Conservation (phyloP, 345 rosid species). For the Punica granatum region DNA sequence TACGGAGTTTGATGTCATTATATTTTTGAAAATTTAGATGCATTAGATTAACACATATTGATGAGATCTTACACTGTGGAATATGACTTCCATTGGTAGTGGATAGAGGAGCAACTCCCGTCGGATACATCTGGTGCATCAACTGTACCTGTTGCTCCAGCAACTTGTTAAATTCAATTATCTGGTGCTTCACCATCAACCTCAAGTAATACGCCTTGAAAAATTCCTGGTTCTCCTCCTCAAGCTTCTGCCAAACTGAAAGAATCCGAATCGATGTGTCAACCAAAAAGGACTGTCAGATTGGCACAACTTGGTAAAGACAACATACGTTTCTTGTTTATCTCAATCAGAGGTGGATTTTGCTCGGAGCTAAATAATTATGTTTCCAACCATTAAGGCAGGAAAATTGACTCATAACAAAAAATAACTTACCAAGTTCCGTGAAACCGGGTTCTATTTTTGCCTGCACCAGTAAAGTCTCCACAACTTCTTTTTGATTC, state of each 20-base stretch:
- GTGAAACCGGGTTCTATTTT: constrained; percentile 98
- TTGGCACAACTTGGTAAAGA: constrained; percentile 1
- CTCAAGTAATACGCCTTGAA: constrained; percentile 89
- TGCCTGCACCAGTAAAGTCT: constrained; percentile 74
- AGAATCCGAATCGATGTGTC: constrained; percentile 5
- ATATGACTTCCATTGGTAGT: constrained; percentile 76
- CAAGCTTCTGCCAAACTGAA: constrained; percentile 99
- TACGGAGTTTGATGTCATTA: background rate
- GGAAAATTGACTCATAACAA: constrained; percentile 1
- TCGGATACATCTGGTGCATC: constrained; percentile 67
- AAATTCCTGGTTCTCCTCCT: constrained; percentile 91
- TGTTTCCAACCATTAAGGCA: background rate
- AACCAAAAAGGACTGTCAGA: background rate
- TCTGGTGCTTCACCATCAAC: constrained; percentile 85
- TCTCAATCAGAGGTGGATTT: background rate
- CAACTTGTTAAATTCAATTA: constrained; percentile 82
- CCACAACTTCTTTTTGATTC: constrained; percentile 91
- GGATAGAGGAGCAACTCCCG: constrained; percentile 48
- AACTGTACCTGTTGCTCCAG: constrained; percentile 85
- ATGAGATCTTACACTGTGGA: constrained; percentile 49
- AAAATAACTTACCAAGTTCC: constrained; percentile 57
- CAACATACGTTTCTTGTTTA: background rate
- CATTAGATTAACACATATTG: background rate
- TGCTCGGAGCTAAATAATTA: background rate
- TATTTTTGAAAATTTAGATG: too few relatives aligned